Percentiles rank a stretch among this genome's conserved stretches.
These are phyloP conservation scores for Ogataea populi-albae DNA, from an alignment of 805 yeast species.

Conservation along the genomic window DNA sequence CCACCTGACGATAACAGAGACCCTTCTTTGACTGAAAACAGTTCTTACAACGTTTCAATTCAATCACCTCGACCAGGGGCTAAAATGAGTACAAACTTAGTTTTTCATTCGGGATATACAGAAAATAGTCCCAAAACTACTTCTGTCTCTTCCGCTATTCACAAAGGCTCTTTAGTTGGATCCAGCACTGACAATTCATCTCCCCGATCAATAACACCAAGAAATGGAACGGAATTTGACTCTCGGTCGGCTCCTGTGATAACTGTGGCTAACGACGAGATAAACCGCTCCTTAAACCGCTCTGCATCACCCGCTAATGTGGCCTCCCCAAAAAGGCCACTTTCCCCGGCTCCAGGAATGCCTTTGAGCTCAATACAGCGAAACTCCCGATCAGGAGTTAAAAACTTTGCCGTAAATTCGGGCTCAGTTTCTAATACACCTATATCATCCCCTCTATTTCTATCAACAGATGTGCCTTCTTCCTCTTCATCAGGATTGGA, in stretches of 20 bases:
- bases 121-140: constrained; percentile 13
- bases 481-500: constrained; percentile 26
- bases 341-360: constrained; percentile 52
- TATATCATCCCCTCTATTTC: constrained; percentile 54
- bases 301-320: constrained; percentile 22
- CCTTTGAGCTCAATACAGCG: constrained; percentile 64
- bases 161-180: constrained; percentile 2
- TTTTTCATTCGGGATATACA: constrained; percentile 22
- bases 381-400: constrained; percentile 33
- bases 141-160: constrained; percentile 1
- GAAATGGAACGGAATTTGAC: constrained; percentile 14
- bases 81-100: constrained; percentile 12
- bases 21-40: constrained; percentile 1
- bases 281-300: constrained; percentile 8
- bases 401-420: constrained; percentile 11
- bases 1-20: constrained; percentile 22
- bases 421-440: constrained; percentile 41
- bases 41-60: constrained; percentile 15
- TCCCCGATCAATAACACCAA: constrained; percentile 25
- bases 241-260: constrained; percentile 29
- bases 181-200: constrained; percentile 15
- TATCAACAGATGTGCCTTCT: constrained; percentile 41
- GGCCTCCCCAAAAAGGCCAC: constrained; percentile 53
- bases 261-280: constrained; percentile 21
- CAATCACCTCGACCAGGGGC: constrained; percentile 21